phyloP scores from a whole-genome alignment of 352 stramenopile genomes.

The Phytophthora meadii region DNA sequence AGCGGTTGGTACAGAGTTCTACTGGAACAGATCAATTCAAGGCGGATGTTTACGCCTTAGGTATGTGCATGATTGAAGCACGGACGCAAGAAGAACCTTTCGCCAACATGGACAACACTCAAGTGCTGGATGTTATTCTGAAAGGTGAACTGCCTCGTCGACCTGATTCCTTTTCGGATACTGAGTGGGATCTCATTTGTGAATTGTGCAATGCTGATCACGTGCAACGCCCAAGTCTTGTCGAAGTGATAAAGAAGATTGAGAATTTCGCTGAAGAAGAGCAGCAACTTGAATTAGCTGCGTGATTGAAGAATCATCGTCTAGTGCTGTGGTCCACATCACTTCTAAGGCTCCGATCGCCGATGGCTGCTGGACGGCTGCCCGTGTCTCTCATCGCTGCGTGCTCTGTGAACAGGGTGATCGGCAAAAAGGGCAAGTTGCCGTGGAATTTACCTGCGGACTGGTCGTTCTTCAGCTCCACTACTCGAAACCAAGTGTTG shows the following conservation, averaged over 20 bases:
- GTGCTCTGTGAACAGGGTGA: constrained; percentile 74
- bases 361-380: constrained; percentile 15
- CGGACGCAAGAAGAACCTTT: constrained; percentile 16
- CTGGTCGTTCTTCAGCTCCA: constrained; percentile 75
- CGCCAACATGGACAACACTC: background rate
- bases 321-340: constrained; percentile 15
- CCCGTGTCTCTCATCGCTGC: constrained; percentile 73
- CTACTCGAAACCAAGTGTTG: constrained; percentile 60
- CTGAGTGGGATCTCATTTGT: constrained; percentile 19
- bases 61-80: constrained; percentile 44
- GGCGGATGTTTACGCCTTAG: constrained; percentile 41
- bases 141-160: constrained; percentile 3
- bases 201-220: constrained; percentile 13
- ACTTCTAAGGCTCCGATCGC: background rate
- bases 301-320: no score
- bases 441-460: constrained; percentile 72
- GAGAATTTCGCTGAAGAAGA: constrained; percentile 8
- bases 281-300: constrained; percentile 1
- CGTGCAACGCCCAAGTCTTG: constrained; percentile 9
- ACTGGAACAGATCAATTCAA: background rate
- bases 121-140: constrained; percentile 12
- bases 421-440: constrained; percentile 56
- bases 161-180: constrained; percentile 13
- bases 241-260: constrained; percentile 20
- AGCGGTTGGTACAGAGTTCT: constrained; percentile 16